Percentiles rank a stretch among this genome's conserved stretches.
These are phyloP conservation scores for Phytophthora pistaciae DNA, from an alignment of 352 stramenopile genomes.

Conservation along the genomic window DNA sequence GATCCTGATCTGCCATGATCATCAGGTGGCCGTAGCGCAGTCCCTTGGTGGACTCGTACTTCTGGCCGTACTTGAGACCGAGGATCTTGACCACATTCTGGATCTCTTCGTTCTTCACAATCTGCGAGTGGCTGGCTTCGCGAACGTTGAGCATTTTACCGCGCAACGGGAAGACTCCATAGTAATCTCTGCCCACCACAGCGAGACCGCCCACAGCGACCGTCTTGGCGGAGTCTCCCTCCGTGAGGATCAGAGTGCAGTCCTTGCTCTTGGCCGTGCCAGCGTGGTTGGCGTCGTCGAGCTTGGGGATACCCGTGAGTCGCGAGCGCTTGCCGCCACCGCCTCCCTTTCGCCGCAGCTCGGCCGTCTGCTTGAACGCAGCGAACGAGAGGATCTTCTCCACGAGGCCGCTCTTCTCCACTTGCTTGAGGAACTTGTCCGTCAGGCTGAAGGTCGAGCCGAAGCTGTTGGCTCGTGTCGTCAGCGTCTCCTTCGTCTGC, in stretches of 20 bases:
- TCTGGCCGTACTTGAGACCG: conserved; percentile 96
- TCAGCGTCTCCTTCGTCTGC: conserved; percentile 98
- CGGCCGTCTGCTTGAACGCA: conserved; percentile 93
- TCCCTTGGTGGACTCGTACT: conserved; percentile 91
- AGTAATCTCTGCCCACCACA: conserved; percentile 96
- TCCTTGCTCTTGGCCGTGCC: conserved; percentile 90
- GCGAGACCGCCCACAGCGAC: conserved; percentile 96
- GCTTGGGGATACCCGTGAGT: conserved; percentile 94
- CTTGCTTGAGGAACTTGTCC: conserved; percentile 90
- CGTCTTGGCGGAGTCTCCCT: conserved; percentile 99
- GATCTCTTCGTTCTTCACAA: conserved; percentile 98
- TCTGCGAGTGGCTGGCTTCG: conserved; percentile 96
- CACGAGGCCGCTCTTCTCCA: conserved; percentile 91
- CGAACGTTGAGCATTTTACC: conserved; percentile 99
- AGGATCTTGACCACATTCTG: conserved; percentile 98
- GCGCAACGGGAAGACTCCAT: conserved; percentile 97
- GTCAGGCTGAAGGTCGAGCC: conserved; percentile 89
- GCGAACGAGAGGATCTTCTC: conserved; percentile 93
- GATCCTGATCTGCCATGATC: conserved; percentile 99
- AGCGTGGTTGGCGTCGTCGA: conserved; percentile 98
- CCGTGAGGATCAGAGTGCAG: conserved; percentile 99
- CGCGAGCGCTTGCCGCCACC: conserved; percentile 81
- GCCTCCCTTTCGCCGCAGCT: conserved; percentile 90
- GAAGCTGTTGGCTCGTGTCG: conserved; percentile 86
- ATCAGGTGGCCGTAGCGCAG: conserved; percentile 98